These are phyloP conservation scores for Pseudovirgaria hyperparasitica DNA, from an alignment of 2,329 filamentous ascomycete genomes.

Conservation along the genomic window DNA sequence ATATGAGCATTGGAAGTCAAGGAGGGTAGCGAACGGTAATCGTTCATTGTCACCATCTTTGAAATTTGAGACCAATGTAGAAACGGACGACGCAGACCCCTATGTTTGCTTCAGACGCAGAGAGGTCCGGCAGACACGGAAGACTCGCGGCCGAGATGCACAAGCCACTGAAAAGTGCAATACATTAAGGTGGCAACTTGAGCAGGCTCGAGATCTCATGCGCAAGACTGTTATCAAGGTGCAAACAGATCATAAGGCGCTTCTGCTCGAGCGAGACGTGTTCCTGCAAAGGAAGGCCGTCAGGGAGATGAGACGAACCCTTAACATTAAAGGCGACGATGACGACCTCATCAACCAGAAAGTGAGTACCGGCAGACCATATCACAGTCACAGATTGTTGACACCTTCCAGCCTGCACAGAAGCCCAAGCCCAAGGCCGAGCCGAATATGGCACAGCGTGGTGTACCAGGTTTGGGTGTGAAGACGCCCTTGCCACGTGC, in stretches of 20 bases:
- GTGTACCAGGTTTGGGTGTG: conserved; percentile 46
- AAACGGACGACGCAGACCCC: conserved; percentile 89
- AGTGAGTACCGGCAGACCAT: conserved; percentile 38
- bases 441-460: conserved; percentile 48
- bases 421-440: conserved; percentile 45
- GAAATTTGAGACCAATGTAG: conserved; percentile 89
- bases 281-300: conserved; percentile 74
- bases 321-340: conserved; percentile 84
- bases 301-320: conserved; percentile 76
- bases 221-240: conserved; percentile 73
- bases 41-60: conserved; percentile 62
- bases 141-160: conserved; percentile 85
- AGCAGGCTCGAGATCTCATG: conserved; percentile 74
- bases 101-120: conserved; percentile 96
- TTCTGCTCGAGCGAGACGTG: conserved; percentile 61
- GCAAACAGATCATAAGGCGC: too few relatives aligned
- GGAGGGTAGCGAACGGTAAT: conserved; percentile 54
- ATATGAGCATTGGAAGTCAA: conserved; percentile 80
- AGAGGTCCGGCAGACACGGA: conserved; percentile 86
- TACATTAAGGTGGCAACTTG: conserved; percentile 78
- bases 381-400: too few relatives aligned
- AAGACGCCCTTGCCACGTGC: conserved; percentile 39
- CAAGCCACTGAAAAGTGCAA: conserved; percentile 92
- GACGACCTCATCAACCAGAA: conserved; percentile 87
- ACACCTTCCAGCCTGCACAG: conserved; percentile 17